Evolutionary conservation across 768 basidiomycete species (phyloP).

Genomic region (Rhizopogon rudus): DNA sequence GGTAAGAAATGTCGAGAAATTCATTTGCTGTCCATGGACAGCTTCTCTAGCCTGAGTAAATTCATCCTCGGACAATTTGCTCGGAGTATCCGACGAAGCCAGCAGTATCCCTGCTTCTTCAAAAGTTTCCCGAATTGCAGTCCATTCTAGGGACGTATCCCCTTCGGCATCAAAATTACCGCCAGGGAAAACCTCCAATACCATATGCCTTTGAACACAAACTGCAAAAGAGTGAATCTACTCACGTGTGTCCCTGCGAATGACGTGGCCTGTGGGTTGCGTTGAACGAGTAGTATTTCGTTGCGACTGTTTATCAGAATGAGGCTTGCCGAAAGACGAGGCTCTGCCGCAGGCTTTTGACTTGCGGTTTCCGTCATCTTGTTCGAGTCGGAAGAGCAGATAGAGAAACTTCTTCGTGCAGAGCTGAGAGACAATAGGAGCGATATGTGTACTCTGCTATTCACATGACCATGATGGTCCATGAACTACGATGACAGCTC

Average conservation of each 20-base stretch:
- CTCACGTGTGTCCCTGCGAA: slow-evolving; percentile 68
- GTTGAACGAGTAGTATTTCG: slow-evolving; percentile 65
- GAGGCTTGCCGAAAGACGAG: slow-evolving; percentile 64
- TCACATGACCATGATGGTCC: background rate
- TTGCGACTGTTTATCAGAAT: slow-evolving; percentile 61
- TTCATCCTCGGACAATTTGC: slow-evolving; percentile 25
- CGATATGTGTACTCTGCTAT: background rate
- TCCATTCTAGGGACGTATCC: slow-evolving; percentile 50
- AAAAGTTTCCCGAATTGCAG: slow-evolving; percentile 73
- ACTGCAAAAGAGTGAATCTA: background rate
- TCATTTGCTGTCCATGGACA: slow-evolving; percentile 47
- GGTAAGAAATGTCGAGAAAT: slow-evolving; percentile 50
- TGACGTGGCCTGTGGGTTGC: slow-evolving; percentile 57
- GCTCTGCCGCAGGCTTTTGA: slow-evolving; percentile 15
- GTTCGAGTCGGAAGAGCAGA: background rate
- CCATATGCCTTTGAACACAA: slow-evolving; percentile 1
- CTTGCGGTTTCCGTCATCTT: background rate
- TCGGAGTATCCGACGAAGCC: slow-evolving; percentile 33
- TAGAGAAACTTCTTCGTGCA: background rate
- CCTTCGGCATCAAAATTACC: slow-evolving; percentile 63
- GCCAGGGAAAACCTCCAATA: slow-evolving; percentile 66
- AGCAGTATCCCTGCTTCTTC: slow-evolving; percentile 70
- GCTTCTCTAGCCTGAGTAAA: slow-evolving; percentile 51
- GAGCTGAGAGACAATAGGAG: background rate
- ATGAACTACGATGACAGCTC: no score